Conservation (phyloP, 371 early-diverging fungal species). For the Lichtheimia hyalospora region DNA sequence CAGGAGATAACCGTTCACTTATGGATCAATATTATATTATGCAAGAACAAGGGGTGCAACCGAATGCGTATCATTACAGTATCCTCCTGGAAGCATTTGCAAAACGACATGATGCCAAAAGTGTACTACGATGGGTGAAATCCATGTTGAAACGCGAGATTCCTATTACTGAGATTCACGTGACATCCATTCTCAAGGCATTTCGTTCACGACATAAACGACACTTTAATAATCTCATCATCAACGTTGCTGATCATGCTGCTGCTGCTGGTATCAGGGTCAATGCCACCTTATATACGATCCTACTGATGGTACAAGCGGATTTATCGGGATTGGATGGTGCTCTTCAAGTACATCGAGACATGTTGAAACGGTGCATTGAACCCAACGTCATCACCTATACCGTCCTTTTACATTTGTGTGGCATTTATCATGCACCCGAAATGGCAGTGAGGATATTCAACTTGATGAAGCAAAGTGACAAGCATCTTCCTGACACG, state of each 20-base stretch:
- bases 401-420: slow-evolving; percentile 36
- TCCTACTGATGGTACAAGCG: slow-evolving; percentile 35
- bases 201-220: slow-evolving; percentile 9
- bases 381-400: slow-evolving; percentile 48
- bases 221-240: slow-evolving; percentile 13
- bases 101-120: slow-evolving; percentile 17
- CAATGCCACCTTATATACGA: slow-evolving; percentile 41
- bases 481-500: slow-evolving; percentile 32
- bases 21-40: slow-evolving; percentile 36
- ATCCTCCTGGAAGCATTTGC: slow-evolving; percentile 47
- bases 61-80: slow-evolving; percentile 53
- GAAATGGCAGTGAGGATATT: slow-evolving; percentile 46
- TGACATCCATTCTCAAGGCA: slow-evolving; percentile 34
- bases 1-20: slow-evolving; percentile 19
- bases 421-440: slow-evolving; percentile 28
- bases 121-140: slow-evolving; percentile 46
- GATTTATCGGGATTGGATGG: slow-evolving; percentile 26
- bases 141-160: slow-evolving; percentile 29
- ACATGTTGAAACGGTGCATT: slow-evolving; percentile 33
- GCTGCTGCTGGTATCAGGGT: slow-evolving; percentile 34
- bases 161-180: slow-evolving; percentile 29
- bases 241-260: slow-evolving; percentile 34
- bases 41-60: slow-evolving; percentile 19
- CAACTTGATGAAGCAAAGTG: slow-evolving; percentile 37
- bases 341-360: slow-evolving; percentile 34